phyloP scores from a whole-genome alignment of 2,329 filamentous ascomycete genomes.

The Trichoderma asperellum region DNA sequence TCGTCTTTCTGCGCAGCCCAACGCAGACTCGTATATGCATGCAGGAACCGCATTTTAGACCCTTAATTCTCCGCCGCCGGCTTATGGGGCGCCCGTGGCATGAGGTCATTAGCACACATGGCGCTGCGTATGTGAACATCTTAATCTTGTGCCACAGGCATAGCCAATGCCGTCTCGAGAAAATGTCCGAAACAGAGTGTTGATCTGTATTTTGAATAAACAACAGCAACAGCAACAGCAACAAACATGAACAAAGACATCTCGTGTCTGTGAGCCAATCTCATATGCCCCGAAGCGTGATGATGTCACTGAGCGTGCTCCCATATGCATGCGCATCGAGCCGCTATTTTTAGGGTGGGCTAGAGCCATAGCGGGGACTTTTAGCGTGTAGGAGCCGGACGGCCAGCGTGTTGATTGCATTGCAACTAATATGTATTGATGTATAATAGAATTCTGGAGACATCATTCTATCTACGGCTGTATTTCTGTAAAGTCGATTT shows the following conservation, averaged over 20 bases:
- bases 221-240: background rate
- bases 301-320: background rate
- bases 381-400: background rate
- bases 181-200: background rate
- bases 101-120: background rate
- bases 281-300: background rate
- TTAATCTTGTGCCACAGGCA: background rate
- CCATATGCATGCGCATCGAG: background rate
- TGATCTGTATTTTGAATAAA: background rate
- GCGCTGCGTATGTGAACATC: background rate
- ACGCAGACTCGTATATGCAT: conserved; percentile 14
- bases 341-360: conserved; percentile 3
- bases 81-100: background rate
- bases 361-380: background rate
- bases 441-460: too few species aligned
- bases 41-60: conserved; percentile 16
- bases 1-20: background rate
- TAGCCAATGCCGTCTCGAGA: background rate
- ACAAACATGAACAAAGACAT: background rate
- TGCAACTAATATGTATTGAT: background rate
- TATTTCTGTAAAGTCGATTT: background rate
- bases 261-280: background rate
- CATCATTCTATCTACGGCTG: background rate
- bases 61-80: conserved; percentile 17
- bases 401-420: background rate